Conservation (phyloP, 2,329 filamentous ascomycete genomes). For the Hypoxylon sp. region DNA sequence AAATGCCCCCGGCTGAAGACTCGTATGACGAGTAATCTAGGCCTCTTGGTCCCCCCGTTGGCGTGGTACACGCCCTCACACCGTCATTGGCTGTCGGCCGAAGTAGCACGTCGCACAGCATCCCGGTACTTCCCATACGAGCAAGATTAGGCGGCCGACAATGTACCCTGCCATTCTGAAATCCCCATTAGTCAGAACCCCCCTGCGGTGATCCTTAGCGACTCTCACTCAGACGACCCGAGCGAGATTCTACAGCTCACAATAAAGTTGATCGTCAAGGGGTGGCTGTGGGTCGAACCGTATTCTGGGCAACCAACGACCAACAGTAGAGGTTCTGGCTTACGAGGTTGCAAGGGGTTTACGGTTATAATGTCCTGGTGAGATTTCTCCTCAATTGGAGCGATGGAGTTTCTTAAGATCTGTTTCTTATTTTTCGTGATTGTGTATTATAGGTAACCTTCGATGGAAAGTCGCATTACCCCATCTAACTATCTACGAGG, state of each 20-base stretch:
- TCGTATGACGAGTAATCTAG: slow-evolving; percentile 2
- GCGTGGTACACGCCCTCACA: slow-evolving; percentile 7
- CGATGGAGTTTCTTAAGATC: neutral
- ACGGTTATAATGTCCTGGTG: slow-evolving; percentile 2
- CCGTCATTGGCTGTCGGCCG: slow-evolving; percentile 1
- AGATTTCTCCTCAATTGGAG: neutral
- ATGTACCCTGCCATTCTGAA: slow-evolving; percentile 5
- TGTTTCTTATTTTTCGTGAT: neutral
- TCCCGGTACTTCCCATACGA: slow-evolving; percentile 11
- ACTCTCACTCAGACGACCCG: neutral
- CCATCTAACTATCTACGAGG: slow-evolving; percentile 2
- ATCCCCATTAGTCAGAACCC: neutral
- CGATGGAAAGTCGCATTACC: slow-evolving; percentile 4
- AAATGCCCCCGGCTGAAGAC: neutral
- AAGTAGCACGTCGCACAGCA: neutral
- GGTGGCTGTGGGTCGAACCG: slow-evolving; percentile 7
- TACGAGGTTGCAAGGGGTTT: slow-evolving; percentile 10
- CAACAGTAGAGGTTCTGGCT: slow-evolving; percentile 3
- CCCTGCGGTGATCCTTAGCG: slow-evolving; percentile 4
- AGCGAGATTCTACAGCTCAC: slow-evolving; percentile 8
- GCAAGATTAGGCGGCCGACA: slow-evolving; percentile 8
- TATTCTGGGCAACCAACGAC: neutral
- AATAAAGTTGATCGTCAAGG: slow-evolving; percentile 10
- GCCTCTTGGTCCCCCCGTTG: neutral
- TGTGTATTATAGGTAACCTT: neutral